Base-by-base conservation (phyloP, 2,329 filamentous ascomycete genomes). In the Colletotrichum sp. region DNA sequence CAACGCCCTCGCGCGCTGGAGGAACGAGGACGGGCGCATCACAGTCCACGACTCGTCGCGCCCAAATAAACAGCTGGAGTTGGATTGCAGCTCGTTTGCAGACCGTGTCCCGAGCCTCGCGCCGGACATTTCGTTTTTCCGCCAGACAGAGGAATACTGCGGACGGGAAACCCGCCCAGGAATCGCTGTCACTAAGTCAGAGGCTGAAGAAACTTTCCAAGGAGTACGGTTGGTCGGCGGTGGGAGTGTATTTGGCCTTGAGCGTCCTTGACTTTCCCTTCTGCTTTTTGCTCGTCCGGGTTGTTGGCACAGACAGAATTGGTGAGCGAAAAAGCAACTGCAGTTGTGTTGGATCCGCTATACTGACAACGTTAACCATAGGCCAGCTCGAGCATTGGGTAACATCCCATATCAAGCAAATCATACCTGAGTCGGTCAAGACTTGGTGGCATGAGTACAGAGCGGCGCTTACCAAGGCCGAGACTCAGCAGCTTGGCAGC, bases 261-360 rank as follows among this genome's bases (percentile, higher is more conserved):
- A 96, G 95, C 57, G 94, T 95, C 49, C 87, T 98, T 68, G 97
- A 99, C 86, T 98, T 99, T 79, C 97, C 97, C 1, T 95, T 99
- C 83, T 99, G 96, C 86, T 99, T 98, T 87, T 86, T 98, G 71
- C 92, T 97, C 12, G 97, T 99, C 63, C 91, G 93, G 73, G 87
- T 93, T 69, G 90, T 98, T 3, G 97, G 97, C 18, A 95, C 95
- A 0, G 97, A 99, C 30, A 91, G 91, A 71, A 97, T 99, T 81
- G 96, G 95, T 89, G 85, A 87, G 87, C 78, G 18, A 75, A 30
- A 57, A 57, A 18, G 39, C 15, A 9, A 39, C n/a, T 57, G 21
- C 24, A 34, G 24, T 16, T 18, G 28, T 44, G 70, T 34, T 60
- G 34, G 13, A 63, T 49, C 59, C 16, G 15, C 66, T 39, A 52